Evolutionary conservation across 495 filamentous ascomycete genomes (phyloP), one percentile per base, ranked within the genome.

Genomic region (Glonium stellatum): DNA sequence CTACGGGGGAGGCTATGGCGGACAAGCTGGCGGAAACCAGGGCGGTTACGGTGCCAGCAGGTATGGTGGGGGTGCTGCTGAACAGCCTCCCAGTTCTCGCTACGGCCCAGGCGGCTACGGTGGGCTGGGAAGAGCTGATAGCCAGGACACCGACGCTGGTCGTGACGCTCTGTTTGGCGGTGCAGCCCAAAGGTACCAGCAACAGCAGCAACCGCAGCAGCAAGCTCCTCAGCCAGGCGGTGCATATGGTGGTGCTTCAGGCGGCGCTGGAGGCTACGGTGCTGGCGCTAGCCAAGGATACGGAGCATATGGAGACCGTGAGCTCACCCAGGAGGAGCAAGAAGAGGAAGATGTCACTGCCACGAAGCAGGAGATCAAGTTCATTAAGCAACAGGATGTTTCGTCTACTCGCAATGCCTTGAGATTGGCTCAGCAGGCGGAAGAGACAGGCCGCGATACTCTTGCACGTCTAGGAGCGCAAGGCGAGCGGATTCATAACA

Each of bases 371-470:
- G 78, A 95, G 64, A 92, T 92, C 59, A 78, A 80, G 12, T 83
- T 85, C 60, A 81, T 88, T 58, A 93, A 90, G 72, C 81, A 88
- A 64, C 82, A 86, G 39, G 87, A 90, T 70, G 82, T 89, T 11
- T 76, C 82, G 1, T 85, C 86, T 0, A 86, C 87, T 2, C 78
- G 83, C 4, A 90, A 89, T 69, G 83, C 85, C 1, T 74, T 87
- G 11, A 78, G 81, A 0, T 78, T 84, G 50, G 86, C 82, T 4
- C 79, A 79, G 12, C 82, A 89, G 70, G 83, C 87, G 1, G 81
- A 88, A 61, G 84, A 91, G 60, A 84, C 83, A n/a, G 86, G 85
- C 25, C 77, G 81, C 15, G 78, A 80, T 47, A 92, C 86, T 0
- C 74, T 91, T 12, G 84, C 80, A 21, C 78, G 85, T 41, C 83